These are phyloP conservation scores for Aspergillus coremiiformis DNA, from an alignment of 495 filamentous ascomycete genomes.

Conservation along the genomic window DNA sequence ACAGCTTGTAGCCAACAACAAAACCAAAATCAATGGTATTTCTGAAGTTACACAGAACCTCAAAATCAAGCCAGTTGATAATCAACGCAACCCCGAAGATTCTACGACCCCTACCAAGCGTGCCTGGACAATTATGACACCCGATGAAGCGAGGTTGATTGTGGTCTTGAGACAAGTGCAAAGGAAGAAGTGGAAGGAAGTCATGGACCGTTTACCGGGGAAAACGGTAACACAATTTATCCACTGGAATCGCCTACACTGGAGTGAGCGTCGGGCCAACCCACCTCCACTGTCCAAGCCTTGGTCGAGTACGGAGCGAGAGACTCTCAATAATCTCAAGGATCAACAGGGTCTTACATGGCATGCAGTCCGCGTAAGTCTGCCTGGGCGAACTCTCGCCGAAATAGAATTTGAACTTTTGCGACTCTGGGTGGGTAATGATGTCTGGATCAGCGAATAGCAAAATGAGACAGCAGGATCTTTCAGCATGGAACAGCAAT, in stretches of 20 bases:
- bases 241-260: conserved; percentile 27
- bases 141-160: conserved; percentile 31
- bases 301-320: conserved; percentile 30
- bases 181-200: conserved; percentile 25
- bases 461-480: not conserved
- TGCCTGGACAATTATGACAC: conserved; percentile 22
- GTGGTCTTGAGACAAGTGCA: conserved; percentile 27
- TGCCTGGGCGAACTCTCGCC: conserved; percentile 25
- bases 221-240: conserved; percentile 17
- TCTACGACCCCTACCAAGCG: conserved; percentile 12
- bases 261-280: conserved; percentile 26
- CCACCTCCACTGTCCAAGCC: conserved; percentile 26
- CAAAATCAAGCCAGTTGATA: not conserved
- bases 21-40: not conserved
- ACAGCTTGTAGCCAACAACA: not conserved
- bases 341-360: conserved; percentile 28
- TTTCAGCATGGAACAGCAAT: not conserved
- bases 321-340: conserved; percentile 22
- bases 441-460: conserved; percentile 4
- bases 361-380: conserved; percentile 20
- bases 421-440: conserved; percentile 26
- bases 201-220: conserved; percentile 23
- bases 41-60: not conserved
- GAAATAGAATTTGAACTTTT: conserved; percentile 38
- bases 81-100: not conserved